Conservation (phyloP, 441 rosid species). For the Arabidopsis lyrata region DNA sequence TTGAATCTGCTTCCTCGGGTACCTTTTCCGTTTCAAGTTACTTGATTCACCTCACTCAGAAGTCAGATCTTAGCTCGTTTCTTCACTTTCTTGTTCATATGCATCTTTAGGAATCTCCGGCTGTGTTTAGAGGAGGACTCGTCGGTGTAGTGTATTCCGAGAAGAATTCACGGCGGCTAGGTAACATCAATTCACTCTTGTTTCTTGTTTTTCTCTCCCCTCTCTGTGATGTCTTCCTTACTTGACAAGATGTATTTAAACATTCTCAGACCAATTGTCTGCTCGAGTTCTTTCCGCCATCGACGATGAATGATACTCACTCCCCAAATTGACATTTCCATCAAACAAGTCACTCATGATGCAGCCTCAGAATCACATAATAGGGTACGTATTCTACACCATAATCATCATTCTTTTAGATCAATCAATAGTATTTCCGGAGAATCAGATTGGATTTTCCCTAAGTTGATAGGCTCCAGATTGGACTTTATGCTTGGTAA, state of each 20-base stretch:
- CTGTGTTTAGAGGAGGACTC: slow-evolving; percentile 56
- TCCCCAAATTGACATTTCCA: slow-evolving; percentile 53
- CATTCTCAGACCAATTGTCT: slow-evolving; percentile 58
- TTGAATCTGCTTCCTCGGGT: slow-evolving; percentile 75
- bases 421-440: slow-evolving; percentile 2
- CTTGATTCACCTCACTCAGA: background rate
- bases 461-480: background rate
- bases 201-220: background rate
- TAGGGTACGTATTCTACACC: slow-evolving; percentile 47
- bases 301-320: slow-evolving; percentile 48
- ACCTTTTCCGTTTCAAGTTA: background rate
- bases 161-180: slow-evolving; percentile 32
- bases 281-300: slow-evolving; percentile 74
- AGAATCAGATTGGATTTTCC: background rate
- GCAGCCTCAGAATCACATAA: slow-evolving; percentile 32
- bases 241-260: slow-evolving; percentile 24
- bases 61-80: slow-evolving; percentile 31
- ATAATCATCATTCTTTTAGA: slow-evolving; percentile 11
- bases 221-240: background rate
- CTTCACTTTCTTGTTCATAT: slow-evolving; percentile 28
- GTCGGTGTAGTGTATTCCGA: slow-evolving; percentile 61
- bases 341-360: slow-evolving; percentile 43
- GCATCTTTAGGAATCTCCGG: slow-evolving; percentile 58
- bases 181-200: slow-evolving; percentile 11
- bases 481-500: slow-evolving; percentile 5